Evolutionary conservation across 2,329 filamentous ascomycete species (phyloP), one percentile per base, ranked within the genome.

Genomic region (Ustilaginoidea virens): DNA sequence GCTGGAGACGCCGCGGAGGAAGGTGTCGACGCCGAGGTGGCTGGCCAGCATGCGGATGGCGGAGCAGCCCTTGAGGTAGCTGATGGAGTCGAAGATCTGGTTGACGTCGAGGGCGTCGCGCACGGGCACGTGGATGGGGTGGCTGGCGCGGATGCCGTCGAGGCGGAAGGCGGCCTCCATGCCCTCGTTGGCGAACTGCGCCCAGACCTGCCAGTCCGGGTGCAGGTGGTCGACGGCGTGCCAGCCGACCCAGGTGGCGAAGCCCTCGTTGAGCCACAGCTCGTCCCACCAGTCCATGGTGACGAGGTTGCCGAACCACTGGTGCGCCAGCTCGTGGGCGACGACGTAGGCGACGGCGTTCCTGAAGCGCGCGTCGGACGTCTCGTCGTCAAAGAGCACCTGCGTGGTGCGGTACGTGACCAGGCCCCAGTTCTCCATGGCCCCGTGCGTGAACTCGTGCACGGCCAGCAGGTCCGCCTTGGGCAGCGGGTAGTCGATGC

Each of bases 191-290:
- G 96, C 82, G 57, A 94, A 98, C 58, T 94, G 86, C 33, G 81
- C 78, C 90, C 90, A 98, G 18, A 96, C 80, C 44, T 96, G 77
- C 87, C 90, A 96, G 41, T 94, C 87, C 3, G 90, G 90, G 54
- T 96, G 82, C 31, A 96, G 72, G 48, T 92, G 70, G 48, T 96
- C 82, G 33, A 86, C 74, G 7, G 85, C 86, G 36, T 86, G 69
- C 87, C 87, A 98, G 29, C 87, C 90, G 24, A 94, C 87, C 87
- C 87, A 96, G 3, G 90, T 98, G 23, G 90, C 90, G 48, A 98
- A 98, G 9, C 86, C 86, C 55, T 96, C 87, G 46, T 92, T 92
- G 29, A 92, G 67, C 85, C 85, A 93, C 23, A 90, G 68, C 58
- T 92, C 80, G 48, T 78, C 82, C 82, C 81, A 90, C 83, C 85